Conservation (phyloP, 441 rosid species). For the Hypseocharis bilobata region DNA sequence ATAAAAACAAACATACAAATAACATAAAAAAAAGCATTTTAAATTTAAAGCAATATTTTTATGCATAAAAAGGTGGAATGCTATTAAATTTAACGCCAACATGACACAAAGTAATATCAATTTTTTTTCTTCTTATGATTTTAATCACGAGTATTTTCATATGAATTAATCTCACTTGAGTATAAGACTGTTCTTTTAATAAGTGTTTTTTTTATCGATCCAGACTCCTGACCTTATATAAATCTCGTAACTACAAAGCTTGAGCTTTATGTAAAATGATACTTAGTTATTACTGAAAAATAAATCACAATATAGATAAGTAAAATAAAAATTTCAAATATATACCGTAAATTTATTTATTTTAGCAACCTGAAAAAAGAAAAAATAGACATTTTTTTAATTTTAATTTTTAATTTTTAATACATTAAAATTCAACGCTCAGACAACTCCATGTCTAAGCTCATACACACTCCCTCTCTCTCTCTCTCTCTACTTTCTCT, state of each 20-base stretch:
- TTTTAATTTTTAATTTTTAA: not conserved
- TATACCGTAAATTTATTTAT: not conserved
- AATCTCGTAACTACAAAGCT: no score
- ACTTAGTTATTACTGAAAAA: no score
- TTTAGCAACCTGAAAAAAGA: no score
- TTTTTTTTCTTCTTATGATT: no score
- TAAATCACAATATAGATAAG: not conserved
- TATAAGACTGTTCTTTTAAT: no score
- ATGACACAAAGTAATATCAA: not conserved
- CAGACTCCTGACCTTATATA: no score
- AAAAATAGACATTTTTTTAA: not conserved
- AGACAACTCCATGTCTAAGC: slow-evolving; percentile 21
- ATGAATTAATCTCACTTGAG: not conserved
- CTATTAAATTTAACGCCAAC: not conserved
- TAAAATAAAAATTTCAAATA: not conserved
- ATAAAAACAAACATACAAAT: no score
- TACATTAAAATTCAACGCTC: slow-evolving; percentile 16
- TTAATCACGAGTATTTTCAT: not conserved
- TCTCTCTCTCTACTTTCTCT: slow-evolving; percentile 9
- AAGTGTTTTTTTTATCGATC: no score
- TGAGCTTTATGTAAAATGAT: no score
- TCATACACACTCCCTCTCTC: slow-evolving; percentile 16
- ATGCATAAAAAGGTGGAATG: not conserved
- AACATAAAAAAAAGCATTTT: not conserved
- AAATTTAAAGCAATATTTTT: not conserved